Evolutionary conservation across 768 basidiomycete genomes (phyloP).

Genomic region (Favolaschia claudopus): DNA sequence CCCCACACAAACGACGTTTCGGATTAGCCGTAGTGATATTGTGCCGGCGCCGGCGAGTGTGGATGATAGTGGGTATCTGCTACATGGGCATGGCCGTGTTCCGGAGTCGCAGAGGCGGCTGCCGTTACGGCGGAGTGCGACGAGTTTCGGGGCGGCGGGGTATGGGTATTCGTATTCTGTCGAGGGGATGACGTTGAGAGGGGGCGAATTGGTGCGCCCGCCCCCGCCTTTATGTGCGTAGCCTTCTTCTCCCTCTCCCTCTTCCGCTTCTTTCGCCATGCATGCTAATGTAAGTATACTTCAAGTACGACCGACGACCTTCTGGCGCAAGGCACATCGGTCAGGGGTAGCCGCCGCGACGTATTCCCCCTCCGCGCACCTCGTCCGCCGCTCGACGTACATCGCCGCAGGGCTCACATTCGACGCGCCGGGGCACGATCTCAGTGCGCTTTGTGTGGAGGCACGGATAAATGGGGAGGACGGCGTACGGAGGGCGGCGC

Average conservation of each 20-base stretch:
- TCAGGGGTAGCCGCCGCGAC: conserved; percentile 76
- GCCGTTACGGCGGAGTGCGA: conserved; percentile 38
- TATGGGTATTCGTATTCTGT: conserved; percentile 17
- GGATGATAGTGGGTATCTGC: conserved; percentile 27
- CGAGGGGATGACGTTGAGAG: conserved; percentile 37
- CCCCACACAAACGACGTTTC: conserved; percentile 27
- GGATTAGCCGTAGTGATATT: background rate
- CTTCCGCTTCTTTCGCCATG: background rate
- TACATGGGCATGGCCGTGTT: too few species aligned
- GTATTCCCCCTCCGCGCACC: conserved; percentile 77
- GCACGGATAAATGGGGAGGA: conserved; percentile 41
- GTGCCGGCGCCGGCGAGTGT: conserved; percentile 34
- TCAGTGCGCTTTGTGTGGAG: conserved; percentile 69
- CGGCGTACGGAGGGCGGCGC: background rate
- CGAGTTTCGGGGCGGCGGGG: conserved; percentile 36
- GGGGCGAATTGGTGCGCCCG: conserved; percentile 62
- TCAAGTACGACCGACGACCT: conserved; percentile 81
- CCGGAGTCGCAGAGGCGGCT: conserved; percentile 12
- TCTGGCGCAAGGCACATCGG: conserved; percentile 78
- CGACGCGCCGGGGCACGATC: conserved; percentile 66
- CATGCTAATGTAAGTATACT: background rate
- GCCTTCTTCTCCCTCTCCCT: background rate
- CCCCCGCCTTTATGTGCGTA: conserved; percentile 71
- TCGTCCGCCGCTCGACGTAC: conserved; percentile 80
- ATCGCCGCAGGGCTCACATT: conserved; percentile 78